Percentiles rank a stretch among this genome's conserved stretches.
Evolutionary conservation across 139 green algal species (phyloP).

Genomic region (Tetraselmis striata): DNA sequence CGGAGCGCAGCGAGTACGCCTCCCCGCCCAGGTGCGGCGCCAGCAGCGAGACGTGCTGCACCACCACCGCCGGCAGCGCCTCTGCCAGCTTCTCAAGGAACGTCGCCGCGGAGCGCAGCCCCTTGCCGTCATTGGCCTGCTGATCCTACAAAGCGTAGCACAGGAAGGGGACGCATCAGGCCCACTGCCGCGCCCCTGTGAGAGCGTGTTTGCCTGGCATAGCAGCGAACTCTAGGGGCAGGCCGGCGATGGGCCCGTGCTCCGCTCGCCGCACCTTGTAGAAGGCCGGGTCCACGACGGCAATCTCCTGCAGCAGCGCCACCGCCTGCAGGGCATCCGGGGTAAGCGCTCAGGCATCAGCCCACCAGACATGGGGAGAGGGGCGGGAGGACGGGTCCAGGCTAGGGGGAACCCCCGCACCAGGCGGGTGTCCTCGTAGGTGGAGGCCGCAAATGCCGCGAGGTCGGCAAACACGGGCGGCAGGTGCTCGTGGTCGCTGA

Average conservation of each 20-base stretch:
- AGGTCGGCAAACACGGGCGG: slow-evolving; percentile 49
- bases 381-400: neutral
- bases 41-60: slow-evolving; percentile 42
- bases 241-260: neutral
- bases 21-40: slow-evolving; percentile 63
- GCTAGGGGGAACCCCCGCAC: slow-evolving; percentile 12
- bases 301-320: slow-evolving; percentile 61
- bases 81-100: slow-evolving; percentile 56
- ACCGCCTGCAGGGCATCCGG: slow-evolving; percentile 29
- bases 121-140: slow-evolving; percentile 39
- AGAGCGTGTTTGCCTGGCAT: neutral
- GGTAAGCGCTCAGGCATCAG: neutral
- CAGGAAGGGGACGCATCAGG: neutral
- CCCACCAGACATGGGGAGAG: neutral
- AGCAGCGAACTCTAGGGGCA: neutral
- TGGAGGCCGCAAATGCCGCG: slow-evolving; percentile 30
- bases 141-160: slow-evolving; percentile 27
- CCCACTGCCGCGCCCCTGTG: neutral
- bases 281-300: slow-evolving; percentile 40
- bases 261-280: no score
- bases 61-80: slow-evolving; percentile 31
- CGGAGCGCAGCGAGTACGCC: slow-evolving; percentile 58
- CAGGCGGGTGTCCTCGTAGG: slow-evolving; percentile 46
- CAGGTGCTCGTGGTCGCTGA: slow-evolving; percentile 69
- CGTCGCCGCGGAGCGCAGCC: slow-evolving; percentile 41